Evolutionary conservation across 2,329 filamentous ascomycete species (phyloP).

Genomic region (Cryphonectria parasitica): DNA sequence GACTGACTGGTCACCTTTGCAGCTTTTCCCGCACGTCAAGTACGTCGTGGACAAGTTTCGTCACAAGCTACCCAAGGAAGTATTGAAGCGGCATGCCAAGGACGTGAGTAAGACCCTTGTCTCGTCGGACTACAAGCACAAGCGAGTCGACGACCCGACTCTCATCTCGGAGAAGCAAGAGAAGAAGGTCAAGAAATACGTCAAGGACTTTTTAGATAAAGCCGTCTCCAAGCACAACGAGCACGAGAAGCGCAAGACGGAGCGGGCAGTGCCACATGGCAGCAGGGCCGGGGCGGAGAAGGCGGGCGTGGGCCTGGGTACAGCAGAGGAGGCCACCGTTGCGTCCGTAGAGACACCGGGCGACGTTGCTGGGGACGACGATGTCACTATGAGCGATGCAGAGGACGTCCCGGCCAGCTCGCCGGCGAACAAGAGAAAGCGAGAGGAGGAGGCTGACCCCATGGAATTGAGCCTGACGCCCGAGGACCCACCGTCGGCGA

Average conservation of each 20-base stretch:
- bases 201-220: slow-evolving; percentile 85
- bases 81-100: slow-evolving; percentile 65
- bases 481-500: slow-evolving; percentile 59
- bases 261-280: slow-evolving; percentile 38
- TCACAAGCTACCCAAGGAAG: slow-evolving; percentile 82
- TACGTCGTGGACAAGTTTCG: slow-evolving; percentile 86
- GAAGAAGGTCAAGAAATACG: slow-evolving; percentile 81
- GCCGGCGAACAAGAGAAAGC: slow-evolving; percentile 67
- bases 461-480: slow-evolving; percentile 51
- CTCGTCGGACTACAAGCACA: slow-evolving; percentile 87
- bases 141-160: slow-evolving; percentile 81
- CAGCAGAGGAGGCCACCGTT: slow-evolving; percentile 26
- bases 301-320: slow-evolving; percentile 19
- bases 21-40: slow-evolving; percentile 86
- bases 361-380: slow-evolving; percentile 39
- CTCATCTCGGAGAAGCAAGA: slow-evolving; percentile 75
- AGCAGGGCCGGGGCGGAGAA: slow-evolving; percentile 29
- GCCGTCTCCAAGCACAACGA: slow-evolving; percentile 75
- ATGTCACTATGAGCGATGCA: slow-evolving; percentile 47
- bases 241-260: slow-evolving; percentile 67
- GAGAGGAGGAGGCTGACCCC: slow-evolving; percentile 48
- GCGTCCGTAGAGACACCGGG: slow-evolving; percentile 35
- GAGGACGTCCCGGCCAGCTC: slow-evolving; percentile 52
- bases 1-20: slow-evolving; percentile 3
- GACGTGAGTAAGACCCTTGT: slow-evolving; percentile 86